A percentile compares a stretch with the other conserved stretches of the same genome.
phyloP scores from a whole-genome alignment of 169 alveolate species.

The Plasmodium knowlesi region DNA sequence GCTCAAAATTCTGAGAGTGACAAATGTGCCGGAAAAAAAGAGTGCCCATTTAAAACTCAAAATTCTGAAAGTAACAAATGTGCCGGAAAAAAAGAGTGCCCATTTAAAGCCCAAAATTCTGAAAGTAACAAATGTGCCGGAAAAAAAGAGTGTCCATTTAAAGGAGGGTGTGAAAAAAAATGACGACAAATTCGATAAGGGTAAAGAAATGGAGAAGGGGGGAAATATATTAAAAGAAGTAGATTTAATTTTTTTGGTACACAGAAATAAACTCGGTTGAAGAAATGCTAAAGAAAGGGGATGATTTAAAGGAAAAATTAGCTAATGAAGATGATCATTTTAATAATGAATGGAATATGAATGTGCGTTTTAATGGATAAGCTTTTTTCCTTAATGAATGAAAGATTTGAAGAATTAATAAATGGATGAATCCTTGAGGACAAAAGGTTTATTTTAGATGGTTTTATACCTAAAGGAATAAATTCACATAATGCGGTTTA shows the following conservation, averaged over 20 bases:
- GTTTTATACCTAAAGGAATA: not conserved
- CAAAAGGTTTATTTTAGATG: not conserved
- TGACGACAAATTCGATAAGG: not conserved
- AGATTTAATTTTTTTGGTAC: not conserved
- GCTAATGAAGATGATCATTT: not conserved
- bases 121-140: no score
- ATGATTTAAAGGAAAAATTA: not conserved
- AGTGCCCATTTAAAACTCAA: not conserved
- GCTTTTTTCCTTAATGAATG: not conserved
- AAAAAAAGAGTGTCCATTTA: not conserved
- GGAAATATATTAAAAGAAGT: not conserved
- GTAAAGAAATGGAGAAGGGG: not conserved
- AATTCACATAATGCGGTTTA: not conserved
- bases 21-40: not conserved
- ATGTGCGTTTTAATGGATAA: not conserved
- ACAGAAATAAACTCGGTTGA: not conserved
- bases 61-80: no score
- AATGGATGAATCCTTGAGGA: not conserved
- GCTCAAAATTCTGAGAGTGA: no score
- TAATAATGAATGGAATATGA: not conserved
- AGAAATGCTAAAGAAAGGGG: not conserved
- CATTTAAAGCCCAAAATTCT: not conserved
- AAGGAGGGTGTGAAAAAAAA: not conserved
- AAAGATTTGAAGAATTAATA: not conserved
- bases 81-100: not conserved